Evolutionary conservation across 805 yeast species (phyloP), one percentile per base, ranked within the genome.

Genomic region (Yarrowia porcina): DNA sequence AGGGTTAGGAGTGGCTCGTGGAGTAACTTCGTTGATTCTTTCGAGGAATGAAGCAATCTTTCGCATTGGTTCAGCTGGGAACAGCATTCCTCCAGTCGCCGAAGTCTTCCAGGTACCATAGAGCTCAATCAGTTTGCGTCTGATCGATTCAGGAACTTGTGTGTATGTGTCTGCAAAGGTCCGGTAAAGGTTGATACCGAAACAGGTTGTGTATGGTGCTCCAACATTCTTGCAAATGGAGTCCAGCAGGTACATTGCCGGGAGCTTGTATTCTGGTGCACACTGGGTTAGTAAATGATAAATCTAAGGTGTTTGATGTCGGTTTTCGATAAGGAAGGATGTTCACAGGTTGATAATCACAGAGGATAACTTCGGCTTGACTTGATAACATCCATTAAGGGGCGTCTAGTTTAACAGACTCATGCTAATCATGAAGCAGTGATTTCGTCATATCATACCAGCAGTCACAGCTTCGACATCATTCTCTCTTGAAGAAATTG

Each of bases 151-250:
- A 69, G 85, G 87, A 39, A 89, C 93, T 62, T 87, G 76, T n/a
- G 89, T 81, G 72, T 89, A 94, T 2, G 91, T 86, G 66, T 83
- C 85, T 25, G 88, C 85, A 74, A 88, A 93, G 3, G 89, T 77
- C 67, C 81, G 82, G 75, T 82, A 87, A 50, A 91, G 76, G 66
- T 86, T 85, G 66, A 83, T 79, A 60, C 92, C 87, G 72, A 94
- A 84, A 59, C 89, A 73, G 7, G 85, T 79, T n/a, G 90, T 89
- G 73, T 93, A 94, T 1, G 98, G 97, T 65, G 86, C 82, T 9
- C 97, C 97, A 32, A 90, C 86, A 69, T 87, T 89, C 74, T 94
- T 94, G 75, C 93, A 88, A 52, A 94, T 88, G 17, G 97, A 91
- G 73, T 94, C 98, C 63, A 94, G 75, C 49, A 93, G 79, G 71